Evolutionary conservation across 75 land plant genomes (phyloP).

Genomic region (Picea sitchensis): DNA sequence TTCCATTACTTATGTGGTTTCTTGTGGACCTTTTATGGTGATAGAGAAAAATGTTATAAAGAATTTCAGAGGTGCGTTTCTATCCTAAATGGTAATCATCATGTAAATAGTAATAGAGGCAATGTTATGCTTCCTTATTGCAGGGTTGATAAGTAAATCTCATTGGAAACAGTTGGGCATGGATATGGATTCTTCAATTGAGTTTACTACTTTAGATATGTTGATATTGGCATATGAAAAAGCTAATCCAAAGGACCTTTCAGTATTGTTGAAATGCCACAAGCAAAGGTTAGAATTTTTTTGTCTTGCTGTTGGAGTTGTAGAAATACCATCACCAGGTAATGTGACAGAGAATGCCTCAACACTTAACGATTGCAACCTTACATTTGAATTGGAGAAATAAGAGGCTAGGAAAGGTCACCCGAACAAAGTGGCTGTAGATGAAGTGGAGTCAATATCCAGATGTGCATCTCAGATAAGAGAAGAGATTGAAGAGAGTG

Average conservation of each 20-base stretch:
- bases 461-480: conserved; percentile 49
- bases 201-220: conserved; percentile 64
- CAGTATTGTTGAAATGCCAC: conserved; percentile 56
- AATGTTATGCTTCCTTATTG: conserved; percentile 64
- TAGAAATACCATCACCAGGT: conserved; percentile 14
- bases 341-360: conserved; percentile 3
- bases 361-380: background rate
- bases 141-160: conserved; percentile 52
- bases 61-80: conserved; percentile 56
- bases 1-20: conserved; percentile 83
- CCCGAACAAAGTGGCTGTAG: conserved; percentile 39
- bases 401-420: conserved; percentile 26
- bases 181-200: conserved; percentile 45
- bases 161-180: conserved; percentile 55
- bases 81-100: conserved; percentile 32
- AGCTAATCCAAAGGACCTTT: conserved; percentile 36
- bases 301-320: conserved; percentile 53
- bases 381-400: conserved; percentile 30
- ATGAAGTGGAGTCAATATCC: conserved; percentile 71
- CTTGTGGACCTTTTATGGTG: conserved; percentile 47
- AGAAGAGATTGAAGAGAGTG: conserved; percentile 32
- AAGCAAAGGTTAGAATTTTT: conserved; percentile 64
- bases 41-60: conserved; percentile 62
- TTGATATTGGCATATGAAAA: conserved; percentile 75
- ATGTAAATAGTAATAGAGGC: conserved; percentile 12